These are phyloP conservation scores for Penicillium coprophilum DNA, from an alignment of 495 filamentous ascomycete species.

Conservation along the genomic window DNA sequence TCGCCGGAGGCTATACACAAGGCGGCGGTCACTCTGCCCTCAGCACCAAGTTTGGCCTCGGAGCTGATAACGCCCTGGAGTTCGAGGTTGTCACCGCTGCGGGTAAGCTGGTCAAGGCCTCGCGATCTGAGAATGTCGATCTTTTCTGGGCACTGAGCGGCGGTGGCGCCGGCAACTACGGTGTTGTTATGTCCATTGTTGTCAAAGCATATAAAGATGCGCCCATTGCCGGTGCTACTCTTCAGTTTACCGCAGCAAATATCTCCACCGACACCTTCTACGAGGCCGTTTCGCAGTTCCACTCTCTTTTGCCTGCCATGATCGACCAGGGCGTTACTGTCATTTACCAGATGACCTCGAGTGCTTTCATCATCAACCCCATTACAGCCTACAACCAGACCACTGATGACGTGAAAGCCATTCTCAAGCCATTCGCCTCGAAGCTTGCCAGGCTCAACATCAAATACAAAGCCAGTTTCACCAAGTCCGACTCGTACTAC, in stretches of 20 bases:
- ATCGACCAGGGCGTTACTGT: constrained; percentile 50
- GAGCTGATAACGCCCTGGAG: constrained; percentile 62
- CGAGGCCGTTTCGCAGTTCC: constrained; percentile 44
- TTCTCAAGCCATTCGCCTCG: constrained; percentile 34
- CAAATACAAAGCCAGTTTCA: constrained; percentile 25
- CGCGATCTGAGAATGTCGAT: constrained; percentile 54
- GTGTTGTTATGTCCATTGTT: constrained; percentile 58
- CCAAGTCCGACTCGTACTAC: constrained; percentile 44
- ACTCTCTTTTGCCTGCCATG: constrained; percentile 45
- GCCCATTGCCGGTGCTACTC: constrained; percentile 26
- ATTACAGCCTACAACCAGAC: constrained; percentile 40
- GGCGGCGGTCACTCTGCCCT: constrained; percentile 65
- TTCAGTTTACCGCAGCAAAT: constrained; percentile 30
- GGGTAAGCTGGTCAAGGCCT: constrained; percentile 54
- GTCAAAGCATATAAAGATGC: constrained; percentile 45
- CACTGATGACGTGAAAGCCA: constrained; percentile 26
- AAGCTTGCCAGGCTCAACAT: constrained; percentile 31
- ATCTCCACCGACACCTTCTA: constrained; percentile 45
- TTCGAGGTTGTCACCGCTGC: constrained; percentile 60
- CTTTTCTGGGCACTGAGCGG: constrained; percentile 70
- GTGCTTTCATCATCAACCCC: constrained; percentile 47
- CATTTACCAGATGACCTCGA: constrained; percentile 48
- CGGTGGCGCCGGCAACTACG: constrained; percentile 65
- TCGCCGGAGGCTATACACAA: constrained; percentile 58
- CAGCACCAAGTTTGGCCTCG: constrained; percentile 55